phyloP scores from a whole-genome alignment of 2,329 filamentous ascomycete species.

The Colletotrichum sp. region DNA sequence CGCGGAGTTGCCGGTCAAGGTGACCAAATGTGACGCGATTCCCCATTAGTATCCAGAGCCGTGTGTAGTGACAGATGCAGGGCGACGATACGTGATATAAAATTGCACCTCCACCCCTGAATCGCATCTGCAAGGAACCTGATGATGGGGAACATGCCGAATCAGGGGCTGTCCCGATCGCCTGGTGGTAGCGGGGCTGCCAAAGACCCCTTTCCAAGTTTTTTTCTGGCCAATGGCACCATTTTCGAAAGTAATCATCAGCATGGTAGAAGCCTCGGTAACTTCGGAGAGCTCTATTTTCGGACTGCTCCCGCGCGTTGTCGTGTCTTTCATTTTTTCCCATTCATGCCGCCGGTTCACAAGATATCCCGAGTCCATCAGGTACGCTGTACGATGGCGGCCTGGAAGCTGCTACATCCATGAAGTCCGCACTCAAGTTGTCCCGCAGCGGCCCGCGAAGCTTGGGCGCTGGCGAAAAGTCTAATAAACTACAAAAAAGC shows the following conservation, averaged over 20 bases:
- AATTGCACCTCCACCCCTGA: neutral
- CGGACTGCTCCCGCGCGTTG: neutral
- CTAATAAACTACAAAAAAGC: neutral
- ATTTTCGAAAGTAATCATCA: slow-evolving; percentile 3
- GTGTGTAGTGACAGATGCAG: neutral
- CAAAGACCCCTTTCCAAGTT: neutral
- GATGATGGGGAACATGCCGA: neutral
- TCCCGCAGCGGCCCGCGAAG: neutral
- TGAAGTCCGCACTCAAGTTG: neutral
- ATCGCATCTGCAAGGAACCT: neutral
- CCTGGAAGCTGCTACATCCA: neutral
- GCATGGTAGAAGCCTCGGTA: neutral
- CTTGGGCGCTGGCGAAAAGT: neutral
- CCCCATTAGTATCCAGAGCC: neutral
- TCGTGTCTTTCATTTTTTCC: neutral
- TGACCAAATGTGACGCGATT: slow-evolving; percentile 1
- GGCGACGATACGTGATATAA: neutral
- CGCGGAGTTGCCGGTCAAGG: neutral
- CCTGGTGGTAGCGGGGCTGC: neutral
- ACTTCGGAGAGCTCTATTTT: neutral
- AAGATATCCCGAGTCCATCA: neutral
- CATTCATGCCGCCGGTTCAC: neutral
- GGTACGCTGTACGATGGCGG: neutral
- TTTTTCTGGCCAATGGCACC: neutral
- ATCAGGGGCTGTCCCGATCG: neutral